phyloP scores from a whole-genome alignment of 2,329 filamentous ascomycete species.

The Lachnum nothofagi region DNA sequence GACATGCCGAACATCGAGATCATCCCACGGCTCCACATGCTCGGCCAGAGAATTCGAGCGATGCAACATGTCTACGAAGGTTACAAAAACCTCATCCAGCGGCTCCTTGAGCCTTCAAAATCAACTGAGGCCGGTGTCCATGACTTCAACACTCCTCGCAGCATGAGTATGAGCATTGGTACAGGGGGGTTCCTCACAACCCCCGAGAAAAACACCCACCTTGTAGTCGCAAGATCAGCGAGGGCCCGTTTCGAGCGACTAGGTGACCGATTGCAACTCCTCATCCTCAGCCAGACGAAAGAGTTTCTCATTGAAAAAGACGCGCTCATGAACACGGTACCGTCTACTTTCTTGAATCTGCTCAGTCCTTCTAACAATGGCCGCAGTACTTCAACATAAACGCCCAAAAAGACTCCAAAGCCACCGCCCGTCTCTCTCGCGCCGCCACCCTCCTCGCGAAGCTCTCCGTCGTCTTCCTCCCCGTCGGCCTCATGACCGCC shows the following conservation, averaged over 20 bases:
- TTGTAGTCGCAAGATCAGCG: slow-evolving; percentile 36
- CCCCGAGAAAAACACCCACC: not conserved
- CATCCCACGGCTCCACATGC: slow-evolving; percentile 52
- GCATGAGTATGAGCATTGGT: slow-evolving; percentile 23
- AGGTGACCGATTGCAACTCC: slow-evolving; percentile 52
- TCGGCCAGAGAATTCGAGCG: slow-evolving; percentile 56
- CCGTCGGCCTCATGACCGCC: slow-evolving; percentile 67
- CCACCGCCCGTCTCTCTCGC: slow-evolving; percentile 65
- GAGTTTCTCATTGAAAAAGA: slow-evolving; percentile 66
- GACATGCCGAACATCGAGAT: slow-evolving; percentile 45
- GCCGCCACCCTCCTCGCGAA: slow-evolving; percentile 70
- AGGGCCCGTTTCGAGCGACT: slow-evolving; percentile 55
- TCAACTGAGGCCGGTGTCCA: not conserved
- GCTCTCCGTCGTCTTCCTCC: slow-evolving; percentile 69
- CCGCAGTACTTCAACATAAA: slow-evolving; percentile 71
- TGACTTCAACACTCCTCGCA: not conserved
- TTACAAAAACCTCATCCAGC: slow-evolving; percentile 55
- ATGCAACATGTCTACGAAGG: slow-evolving; percentile 56
- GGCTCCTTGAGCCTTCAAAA: slow-evolving; percentile 41
- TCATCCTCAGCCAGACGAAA: slow-evolving; percentile 57
- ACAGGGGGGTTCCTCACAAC: slow-evolving; percentile 33
- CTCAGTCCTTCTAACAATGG: slow-evolving; percentile 12
- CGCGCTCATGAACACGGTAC: slow-evolving; percentile 62
- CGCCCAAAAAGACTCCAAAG: slow-evolving; percentile 67
- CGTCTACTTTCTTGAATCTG: not conserved